A percentile compares a stretch with the other conserved stretches of the same genome.
These are phyloP conservation scores for Vitis amurensis DNA, from an alignment of 164 flowering plant species.

Conservation along the genomic window DNA sequence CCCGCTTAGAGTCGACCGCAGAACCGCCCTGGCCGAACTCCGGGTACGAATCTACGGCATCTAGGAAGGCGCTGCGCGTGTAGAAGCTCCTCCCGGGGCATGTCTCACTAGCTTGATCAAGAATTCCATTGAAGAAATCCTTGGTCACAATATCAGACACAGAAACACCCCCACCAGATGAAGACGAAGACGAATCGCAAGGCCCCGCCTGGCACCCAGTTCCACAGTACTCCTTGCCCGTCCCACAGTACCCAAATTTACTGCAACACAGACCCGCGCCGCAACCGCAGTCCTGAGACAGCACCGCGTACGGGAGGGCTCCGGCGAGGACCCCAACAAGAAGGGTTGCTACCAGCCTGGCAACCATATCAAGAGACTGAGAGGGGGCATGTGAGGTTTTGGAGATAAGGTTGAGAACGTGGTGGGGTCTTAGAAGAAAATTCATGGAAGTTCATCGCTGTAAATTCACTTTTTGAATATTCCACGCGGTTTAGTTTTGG, in stretches of 20 bases:
- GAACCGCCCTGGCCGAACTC: background rate
- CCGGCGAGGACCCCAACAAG: background rate
- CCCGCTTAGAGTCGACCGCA: background rate
- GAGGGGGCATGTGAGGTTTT: too few species aligned
- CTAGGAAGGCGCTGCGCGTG: background rate
- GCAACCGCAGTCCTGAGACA: background rate
- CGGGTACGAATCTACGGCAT: background rate
- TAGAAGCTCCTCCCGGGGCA: background rate
- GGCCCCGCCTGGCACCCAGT: constrained; percentile 17
- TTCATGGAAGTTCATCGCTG: too few species aligned
- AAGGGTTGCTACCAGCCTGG: background rate
- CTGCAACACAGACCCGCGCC: constrained; percentile 29
- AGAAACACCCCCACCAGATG: too few species aligned
- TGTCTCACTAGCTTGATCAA: too few species aligned
- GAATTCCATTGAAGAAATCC: too few species aligned
- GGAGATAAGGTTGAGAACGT: too few species aligned
- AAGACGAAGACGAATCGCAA: background rate
- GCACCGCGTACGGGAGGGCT: background rate
- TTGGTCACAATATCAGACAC: too few species aligned
- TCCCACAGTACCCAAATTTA: constrained; percentile 22
- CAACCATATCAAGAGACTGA: too few species aligned
- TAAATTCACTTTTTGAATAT: too few species aligned
- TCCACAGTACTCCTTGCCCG: constrained; percentile 12
- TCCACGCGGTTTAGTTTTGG: too few species aligned
- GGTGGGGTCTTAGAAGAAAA: too few species aligned